Base-by-base conservation (phyloP, 352 stramenopile species). In the Plasmopara muralis region DNA sequence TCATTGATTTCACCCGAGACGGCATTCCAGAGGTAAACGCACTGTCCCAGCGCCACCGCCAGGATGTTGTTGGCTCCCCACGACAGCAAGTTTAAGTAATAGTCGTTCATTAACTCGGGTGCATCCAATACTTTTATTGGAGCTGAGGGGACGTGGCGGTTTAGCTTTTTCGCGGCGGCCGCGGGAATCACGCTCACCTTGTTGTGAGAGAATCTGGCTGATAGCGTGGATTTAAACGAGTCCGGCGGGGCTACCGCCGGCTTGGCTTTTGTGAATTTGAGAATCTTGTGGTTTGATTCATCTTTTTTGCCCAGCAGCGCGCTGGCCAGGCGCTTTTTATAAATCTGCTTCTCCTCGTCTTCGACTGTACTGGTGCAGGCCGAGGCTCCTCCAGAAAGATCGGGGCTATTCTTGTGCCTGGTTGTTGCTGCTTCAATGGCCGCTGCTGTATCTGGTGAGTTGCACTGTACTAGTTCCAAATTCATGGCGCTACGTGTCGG, bases 31-130 rank as follows among this genome's bases (percentile, higher is more conserved):
- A 99, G 79, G 75, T 99, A 99, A 6, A 99, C 95, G 50, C 83
- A 97, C 61, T 98, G 89, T 9, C 83, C 83, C 31, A 99, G 77
- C n/a, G 96, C 96, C 6, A 99, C 95, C 2, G 96, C 96, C 20
- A 99, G 70, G 42, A 98, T 67, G 68, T 99, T 98, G 66, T 90
- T 97, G 41, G 83, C 67, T 47, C 94, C 93, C 97, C 97, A 99
- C 38, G 93, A 97, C 8, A 99, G 68, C 41, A 99, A 80, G 65
- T 99, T 99, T 20, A 99, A 75, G 68, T 99, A 98, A 79, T 99
- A 99, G 68, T 99, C 96, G 70, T 99, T 97, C 58, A 98, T 86
- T 25, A 99, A 71, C 64, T 99, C 96, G 0, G 97, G 97, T 28
- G 96, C 96, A 72, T 99, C 97, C 37, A 99, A 70, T 44, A 99